Conservation (phyloP, 257 asterid species). For the Capsicum pubescens region DNA sequence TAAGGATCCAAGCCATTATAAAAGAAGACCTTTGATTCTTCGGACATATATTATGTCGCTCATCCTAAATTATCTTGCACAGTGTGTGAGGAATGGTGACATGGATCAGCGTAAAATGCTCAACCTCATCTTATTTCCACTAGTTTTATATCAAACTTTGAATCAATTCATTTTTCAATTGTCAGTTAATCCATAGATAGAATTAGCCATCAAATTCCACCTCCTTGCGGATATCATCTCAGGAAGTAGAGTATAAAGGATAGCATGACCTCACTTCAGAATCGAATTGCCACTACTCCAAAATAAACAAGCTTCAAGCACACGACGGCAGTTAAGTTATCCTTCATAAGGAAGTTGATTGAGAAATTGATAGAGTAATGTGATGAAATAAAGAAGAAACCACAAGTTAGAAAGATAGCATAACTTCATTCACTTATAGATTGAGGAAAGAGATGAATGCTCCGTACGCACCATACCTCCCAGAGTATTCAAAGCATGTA, state of each 20-base stretch:
- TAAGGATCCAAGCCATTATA: conserved; percentile 16
- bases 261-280: not conserved
- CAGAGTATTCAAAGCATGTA: conserved; percentile 92
- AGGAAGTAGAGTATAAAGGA: conserved; percentile 21
- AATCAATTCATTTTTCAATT: not conserved
- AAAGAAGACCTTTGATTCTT: conserved; percentile 8
- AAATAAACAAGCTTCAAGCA: conserved; percentile 19
- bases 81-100: not conserved
- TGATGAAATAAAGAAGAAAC: conserved; percentile 25
- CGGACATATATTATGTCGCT: not conserved
- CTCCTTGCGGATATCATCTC: not conserved
- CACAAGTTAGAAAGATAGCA: conserved; percentile 20
- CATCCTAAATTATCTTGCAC: conserved; percentile 11
- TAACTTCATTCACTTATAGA: conserved; percentile 7
- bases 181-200: conserved; percentile 14
- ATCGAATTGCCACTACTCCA: conserved; percentile 9
- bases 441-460: conserved; percentile 31
- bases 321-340: not conserved
- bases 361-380: conserved; percentile 21
- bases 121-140: not conserved
- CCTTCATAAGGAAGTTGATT: conserved; percentile 23
- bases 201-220: not conserved
- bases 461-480: conserved; percentile 59
- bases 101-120: not conserved
- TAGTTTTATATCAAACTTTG: not conserved